Base-by-base conservation (phyloP, 1,139 yeast genomes). In the Zygosaccharomyces sapae region DNA sequence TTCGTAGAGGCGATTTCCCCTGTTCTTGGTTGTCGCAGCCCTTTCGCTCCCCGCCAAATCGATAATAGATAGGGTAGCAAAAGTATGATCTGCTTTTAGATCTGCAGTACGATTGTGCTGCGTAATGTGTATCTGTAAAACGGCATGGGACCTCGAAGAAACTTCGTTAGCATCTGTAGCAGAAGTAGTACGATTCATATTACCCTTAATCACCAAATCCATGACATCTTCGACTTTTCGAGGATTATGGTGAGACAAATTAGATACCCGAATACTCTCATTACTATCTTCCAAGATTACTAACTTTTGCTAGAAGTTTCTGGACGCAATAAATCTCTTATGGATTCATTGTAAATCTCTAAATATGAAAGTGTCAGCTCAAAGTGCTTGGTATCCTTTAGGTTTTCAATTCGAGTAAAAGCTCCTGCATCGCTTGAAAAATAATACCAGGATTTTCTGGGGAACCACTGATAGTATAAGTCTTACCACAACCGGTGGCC, bases 401-500 rank as follows among this genome's bases (percentile, higher is more conserved):
- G 57, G 0, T 69, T 70, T 5, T 78, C 82, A 27, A 88, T 84
- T 50, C 74, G 71, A 19, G 71, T 70, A 62, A 83, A 89, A 90
- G 70, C 52, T 86, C 95, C 55, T 79, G 73, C 84, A 87, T 82
- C 0, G 96, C 83, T 45, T 83, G 69, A 56, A 83, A 86, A 1
- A 88, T 83, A 18, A 90, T 79, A 0, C 96, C 97, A 0, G 96
- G 96, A 33, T 77, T 70, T 1, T 76, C 75, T 0, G 81, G 75
- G 0, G 81, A 77, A 0, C 97, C 96, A 66, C 83, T 78, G 36
- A 90, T 86, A 0, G 97, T 90, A 63, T 85, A 89, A 0, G 97
- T 89, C 63, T 90, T 90, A n/a, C 98, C 98, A 66, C 97, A 92
- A 0, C 98, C 98, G 0, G 98, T 89, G 27, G 96, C 96, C 2